phyloP scores from a whole-genome alignment of 2,329 filamentous ascomycete species.

The Colletotrichum theobromicola region DNA sequence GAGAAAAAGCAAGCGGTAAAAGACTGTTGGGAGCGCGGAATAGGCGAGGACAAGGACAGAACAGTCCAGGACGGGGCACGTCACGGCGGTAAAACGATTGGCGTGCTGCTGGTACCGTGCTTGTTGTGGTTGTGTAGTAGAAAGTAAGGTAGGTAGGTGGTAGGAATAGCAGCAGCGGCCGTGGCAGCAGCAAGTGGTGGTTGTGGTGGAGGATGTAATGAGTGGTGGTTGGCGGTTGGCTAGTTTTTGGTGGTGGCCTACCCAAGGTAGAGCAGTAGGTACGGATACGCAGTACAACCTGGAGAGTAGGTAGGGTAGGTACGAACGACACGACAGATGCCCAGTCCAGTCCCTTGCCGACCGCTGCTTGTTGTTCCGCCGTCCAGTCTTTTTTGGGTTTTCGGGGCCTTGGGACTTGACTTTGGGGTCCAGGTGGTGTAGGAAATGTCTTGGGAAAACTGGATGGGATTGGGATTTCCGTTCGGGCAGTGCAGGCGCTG shows the following conservation, averaged over 20 bases:
- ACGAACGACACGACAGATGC: not conserved
- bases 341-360: not conserved
- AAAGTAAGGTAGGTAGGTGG: too few species aligned
- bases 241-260: not conserved
- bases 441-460: not conserved
- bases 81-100: conserved; percentile 9
- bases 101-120: not conserved
- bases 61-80: not conserved
- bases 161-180: not conserved
- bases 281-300: too few species aligned
- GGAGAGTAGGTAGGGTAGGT: not conserved
- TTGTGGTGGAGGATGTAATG: not conserved
- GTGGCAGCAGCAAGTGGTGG: not conserved
- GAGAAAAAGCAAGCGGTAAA: conserved; percentile 11
- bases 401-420: not conserved
- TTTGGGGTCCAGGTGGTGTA: not conserved
- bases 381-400: not conserved
- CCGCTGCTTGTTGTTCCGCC: not conserved
- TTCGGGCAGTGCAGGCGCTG: not conserved
- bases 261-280: not conserved
- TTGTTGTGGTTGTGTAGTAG: not conserved
- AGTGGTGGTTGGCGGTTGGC: not conserved
- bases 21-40: conserved; percentile 10
- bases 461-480: not conserved
- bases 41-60: conserved; percentile 5